These are phyloP conservation scores for Selaginella tamariscina DNA, from an alignment of 75 land plant genomes.

Conservation along the genomic window DNA sequence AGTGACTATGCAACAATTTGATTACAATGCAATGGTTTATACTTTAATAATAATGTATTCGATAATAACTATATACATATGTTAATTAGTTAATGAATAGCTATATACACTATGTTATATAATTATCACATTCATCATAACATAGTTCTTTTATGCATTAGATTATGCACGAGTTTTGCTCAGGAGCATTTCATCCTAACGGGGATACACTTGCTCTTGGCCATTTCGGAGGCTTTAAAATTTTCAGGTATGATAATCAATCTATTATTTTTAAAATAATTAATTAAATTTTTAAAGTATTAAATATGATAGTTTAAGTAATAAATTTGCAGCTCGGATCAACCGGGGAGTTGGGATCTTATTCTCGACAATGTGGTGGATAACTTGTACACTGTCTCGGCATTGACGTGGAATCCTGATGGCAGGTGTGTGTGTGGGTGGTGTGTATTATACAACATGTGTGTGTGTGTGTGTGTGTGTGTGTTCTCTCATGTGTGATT, in stretches of 20 bases:
- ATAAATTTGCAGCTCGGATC: neutral
- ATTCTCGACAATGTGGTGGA: slow-evolving; percentile 15
- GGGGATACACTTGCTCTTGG: slow-evolving; percentile 28
- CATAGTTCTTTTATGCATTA: no score
- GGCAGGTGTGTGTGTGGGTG: slow-evolving; percentile 36
- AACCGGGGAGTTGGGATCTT: neutral
- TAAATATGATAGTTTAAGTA: slow-evolving; percentile 4
- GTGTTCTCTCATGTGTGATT: no score
- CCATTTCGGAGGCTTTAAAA: slow-evolving; percentile 23
- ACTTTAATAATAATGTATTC: neutral
- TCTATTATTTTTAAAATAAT: no score
- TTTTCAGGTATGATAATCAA: slow-evolving; percentile 20
- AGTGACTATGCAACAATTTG: slow-evolving; percentile 18
- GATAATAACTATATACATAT: neutral
- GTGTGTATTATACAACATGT: no score
- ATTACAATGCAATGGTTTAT: slow-evolving; percentile 8
- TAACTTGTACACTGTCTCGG: slow-evolving; percentile 21
- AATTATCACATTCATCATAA: no score
- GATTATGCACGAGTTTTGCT: slow-evolving; percentile 19
- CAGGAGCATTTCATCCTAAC: slow-evolving; percentile 25
- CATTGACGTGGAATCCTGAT: slow-evolving; percentile 34
- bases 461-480: no score
- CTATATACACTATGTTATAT: no score
- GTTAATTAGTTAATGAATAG: no score
- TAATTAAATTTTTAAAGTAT: slow-evolving; percentile 27